Percentiles rank a stretch among this genome's conserved stretches.
phyloP scores from a whole-genome alignment of 768 basidiomycete species.

The Multifurca ochricompacta region DNA sequence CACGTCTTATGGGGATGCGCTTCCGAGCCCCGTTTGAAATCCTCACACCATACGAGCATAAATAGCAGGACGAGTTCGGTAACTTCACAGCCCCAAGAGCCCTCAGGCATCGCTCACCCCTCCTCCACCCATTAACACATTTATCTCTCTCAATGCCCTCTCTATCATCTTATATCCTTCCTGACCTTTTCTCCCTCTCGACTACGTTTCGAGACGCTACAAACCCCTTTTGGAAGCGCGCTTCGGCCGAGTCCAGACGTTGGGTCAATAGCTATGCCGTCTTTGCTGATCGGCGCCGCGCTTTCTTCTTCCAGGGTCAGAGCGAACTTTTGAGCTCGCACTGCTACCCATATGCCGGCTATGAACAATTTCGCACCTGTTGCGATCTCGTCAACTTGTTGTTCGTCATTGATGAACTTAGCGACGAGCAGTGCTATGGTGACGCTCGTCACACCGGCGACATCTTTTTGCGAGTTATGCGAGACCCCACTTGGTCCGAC shows the following conservation, averaged over 20 bases:
- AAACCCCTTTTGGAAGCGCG: constrained; percentile 51
- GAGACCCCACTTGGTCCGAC: constrained; percentile 44
- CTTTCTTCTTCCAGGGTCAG: constrained; percentile 54
- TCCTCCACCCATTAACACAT: neutral
- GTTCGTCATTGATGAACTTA: constrained; percentile 62
- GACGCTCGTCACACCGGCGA: constrained; percentile 49
- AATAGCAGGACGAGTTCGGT: neutral
- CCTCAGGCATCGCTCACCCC: neutral
- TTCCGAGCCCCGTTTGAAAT: neutral
- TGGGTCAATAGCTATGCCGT: constrained; percentile 57
- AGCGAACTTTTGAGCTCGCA: constrained; percentile 56
- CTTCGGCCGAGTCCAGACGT: constrained; percentile 46
- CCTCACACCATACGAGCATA: constrained; percentile 1
- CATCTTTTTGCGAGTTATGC: constrained; percentile 46
- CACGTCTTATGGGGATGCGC: constrained; percentile 6
- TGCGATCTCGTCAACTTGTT: constrained; percentile 62
- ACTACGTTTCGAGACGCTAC: constrained; percentile 37
- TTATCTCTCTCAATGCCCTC: constrained; percentile 8
- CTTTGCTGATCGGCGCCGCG: constrained; percentile 52
- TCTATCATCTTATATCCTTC: constrained; percentile 37
- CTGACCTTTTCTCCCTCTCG: constrained; percentile 44
- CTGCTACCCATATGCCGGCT: constrained; percentile 51
- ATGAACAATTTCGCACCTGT: constrained; percentile 48
- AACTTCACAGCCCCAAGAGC: neutral
- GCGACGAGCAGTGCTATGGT: constrained; percentile 52